phyloP scores from a whole-genome alignment of 1,284 basidiomycete genomes.

The Agaricales sp. region DNA sequence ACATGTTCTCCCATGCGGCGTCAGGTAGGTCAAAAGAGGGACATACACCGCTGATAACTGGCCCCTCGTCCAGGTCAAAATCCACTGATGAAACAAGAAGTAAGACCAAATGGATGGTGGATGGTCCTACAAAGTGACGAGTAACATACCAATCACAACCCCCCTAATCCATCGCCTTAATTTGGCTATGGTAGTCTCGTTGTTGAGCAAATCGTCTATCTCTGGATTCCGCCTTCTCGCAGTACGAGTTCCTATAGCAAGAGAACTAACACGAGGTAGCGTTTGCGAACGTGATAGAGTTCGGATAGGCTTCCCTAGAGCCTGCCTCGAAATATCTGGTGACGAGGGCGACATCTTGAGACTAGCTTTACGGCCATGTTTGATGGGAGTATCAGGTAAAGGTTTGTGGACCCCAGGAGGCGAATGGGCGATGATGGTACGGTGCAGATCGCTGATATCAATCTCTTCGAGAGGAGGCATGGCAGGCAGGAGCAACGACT shows the following conservation, averaged over 20 bases:
- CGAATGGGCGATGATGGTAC: background rate
- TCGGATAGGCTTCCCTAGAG: background rate
- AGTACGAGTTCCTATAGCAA: constrained; percentile 1
- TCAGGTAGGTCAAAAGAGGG: constrained; percentile 53
- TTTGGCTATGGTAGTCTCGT: constrained; percentile 33
- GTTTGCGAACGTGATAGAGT: constrained; percentile 28
- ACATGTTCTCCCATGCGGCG: constrained; percentile 80
- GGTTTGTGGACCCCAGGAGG: too few species aligned
- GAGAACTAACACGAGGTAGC: constrained; percentile 20
- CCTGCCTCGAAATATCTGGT: background rate
- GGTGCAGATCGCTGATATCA: background rate
- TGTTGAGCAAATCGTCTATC: constrained; percentile 25
- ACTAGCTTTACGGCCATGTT: background rate
- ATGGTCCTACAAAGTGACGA: background rate
- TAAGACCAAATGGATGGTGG: background rate
- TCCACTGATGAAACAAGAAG: constrained; percentile 44
- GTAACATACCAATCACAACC: constrained; percentile 56
- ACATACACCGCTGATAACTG: constrained; percentile 67
- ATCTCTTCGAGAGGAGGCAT: background rate
- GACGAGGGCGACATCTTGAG: constrained; percentile 5
- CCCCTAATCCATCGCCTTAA: constrained; percentile 74
- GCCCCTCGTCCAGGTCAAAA: constrained; percentile 84
- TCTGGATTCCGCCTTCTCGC: constrained; percentile 6
- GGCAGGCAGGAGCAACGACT: too few species aligned
- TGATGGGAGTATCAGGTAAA: background rate